Percentiles rank a stretch among this genome's conserved stretches.
Evolutionary conservation across 371 early-diverging fungal genomes (phyloP).

Genomic region (Syncephalastrum racemosum): DNA sequence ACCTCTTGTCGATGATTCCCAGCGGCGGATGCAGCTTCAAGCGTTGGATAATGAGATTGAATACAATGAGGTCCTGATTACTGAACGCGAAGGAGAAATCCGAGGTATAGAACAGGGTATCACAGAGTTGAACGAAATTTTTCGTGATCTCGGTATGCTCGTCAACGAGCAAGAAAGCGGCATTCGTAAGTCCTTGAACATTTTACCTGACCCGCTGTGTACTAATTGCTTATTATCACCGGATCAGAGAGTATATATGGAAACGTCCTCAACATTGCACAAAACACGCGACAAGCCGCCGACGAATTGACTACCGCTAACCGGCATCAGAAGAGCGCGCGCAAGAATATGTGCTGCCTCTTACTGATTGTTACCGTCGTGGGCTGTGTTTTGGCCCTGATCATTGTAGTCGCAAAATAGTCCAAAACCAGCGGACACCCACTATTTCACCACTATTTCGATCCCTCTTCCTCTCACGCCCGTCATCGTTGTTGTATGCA

Average conservation of each 20-base stretch:
- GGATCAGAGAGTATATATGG: constrained; percentile 51
- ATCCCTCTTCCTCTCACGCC: no score
- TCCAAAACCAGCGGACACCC: no score
- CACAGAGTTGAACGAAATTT: constrained; percentile 92
- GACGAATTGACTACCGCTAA: constrained; percentile 81
- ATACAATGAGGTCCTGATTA: constrained; percentile 89
- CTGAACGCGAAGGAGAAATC: constrained; percentile 92
- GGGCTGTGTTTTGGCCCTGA: constrained; percentile 47
- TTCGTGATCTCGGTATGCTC: constrained; percentile 92
- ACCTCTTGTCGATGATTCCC: constrained; percentile 65
- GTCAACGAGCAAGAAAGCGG: constrained; percentile 94
- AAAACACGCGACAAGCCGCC: constrained; percentile 77
- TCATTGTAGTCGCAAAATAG: constrained; percentile 51
- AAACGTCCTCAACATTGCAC: constrained; percentile 81
- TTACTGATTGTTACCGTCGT: constrained; percentile 72
- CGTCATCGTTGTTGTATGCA: no score
- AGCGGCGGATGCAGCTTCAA: constrained; percentile 66
- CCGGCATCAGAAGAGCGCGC: constrained; percentile 76
- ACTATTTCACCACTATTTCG: no score
- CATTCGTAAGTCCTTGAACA: constrained; percentile 63
- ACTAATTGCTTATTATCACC: background rate
- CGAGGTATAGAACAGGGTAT: constrained; percentile 92
- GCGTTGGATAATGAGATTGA: constrained; percentile 89
- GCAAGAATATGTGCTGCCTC: constrained; percentile 83
- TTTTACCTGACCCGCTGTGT: background rate